Evolutionary conservation across 2,329 filamentous ascomycete genomes (phyloP).

Genomic region (Aureobasidium sp.): DNA sequence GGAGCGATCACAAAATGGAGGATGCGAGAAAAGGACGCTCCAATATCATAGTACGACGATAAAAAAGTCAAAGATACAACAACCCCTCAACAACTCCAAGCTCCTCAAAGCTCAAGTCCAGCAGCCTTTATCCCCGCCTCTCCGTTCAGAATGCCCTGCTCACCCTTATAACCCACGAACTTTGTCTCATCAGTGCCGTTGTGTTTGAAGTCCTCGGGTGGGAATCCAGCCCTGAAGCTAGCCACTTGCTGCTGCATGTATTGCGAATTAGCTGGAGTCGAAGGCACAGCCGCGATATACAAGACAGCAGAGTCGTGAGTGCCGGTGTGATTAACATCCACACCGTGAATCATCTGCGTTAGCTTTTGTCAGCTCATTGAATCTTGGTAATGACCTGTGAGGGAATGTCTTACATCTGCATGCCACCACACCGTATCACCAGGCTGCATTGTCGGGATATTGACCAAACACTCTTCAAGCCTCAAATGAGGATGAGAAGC

Average conservation of each 20-base stretch:
- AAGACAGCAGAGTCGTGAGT: neutral
- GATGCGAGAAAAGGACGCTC: no score
- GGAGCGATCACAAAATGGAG: no score
- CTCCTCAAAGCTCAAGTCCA: neutral
- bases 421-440: slow-evolving; percentile 9
- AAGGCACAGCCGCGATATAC: slow-evolving; percentile 2
- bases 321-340: neutral
- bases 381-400: neutral
- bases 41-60: no score
- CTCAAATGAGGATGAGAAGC: slow-evolving; percentile 4
- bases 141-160: neutral
- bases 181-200: neutral
- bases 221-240: neutral
- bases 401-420: neutral
- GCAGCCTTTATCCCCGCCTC: neutral
- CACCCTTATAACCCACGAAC: neutral
- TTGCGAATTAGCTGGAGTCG: neutral
- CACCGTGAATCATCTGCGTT: slow-evolving; percentile 8
- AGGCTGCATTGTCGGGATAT: slow-evolving; percentile 5
- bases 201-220: neutral
- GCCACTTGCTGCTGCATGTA: neutral
- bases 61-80: no score
- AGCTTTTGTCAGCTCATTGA: neutral
- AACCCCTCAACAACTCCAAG: neutral
- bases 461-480: slow-evolving; percentile 8